Base-by-base conservation (phyloP, 192 early-diverging fungal species). In the Rhizophagus sp. region DNA sequence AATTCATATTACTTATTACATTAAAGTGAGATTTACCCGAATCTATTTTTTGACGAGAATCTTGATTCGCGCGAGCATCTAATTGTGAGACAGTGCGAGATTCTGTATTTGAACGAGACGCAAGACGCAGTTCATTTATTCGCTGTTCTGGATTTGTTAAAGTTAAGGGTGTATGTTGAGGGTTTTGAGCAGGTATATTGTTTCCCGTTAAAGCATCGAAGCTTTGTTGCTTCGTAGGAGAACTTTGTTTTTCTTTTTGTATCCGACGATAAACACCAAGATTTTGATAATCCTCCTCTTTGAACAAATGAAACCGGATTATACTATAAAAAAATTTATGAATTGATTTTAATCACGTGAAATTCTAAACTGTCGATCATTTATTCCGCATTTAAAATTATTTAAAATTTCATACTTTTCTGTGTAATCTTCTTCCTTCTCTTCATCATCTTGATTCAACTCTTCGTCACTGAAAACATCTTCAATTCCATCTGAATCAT, bases 391-490 rank as follows among this genome's bases (percentile, higher is more conserved):
- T 30, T 30, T 30, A 30, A 30, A 30, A 30, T 30, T 30, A 30
- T 30, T 30, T n/a, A 24, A 71, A 24, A 27, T 19, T 12, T 52
- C 22, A 17, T 39, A 65, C 64, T 27, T 50, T 52, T 50, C 47
- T 47, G 36, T 73, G 8, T 11, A 11, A 25, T 73, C 49, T 50
- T 73, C 67, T 8, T 73, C 24, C 3, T 70, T n/a, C n/a, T 64
- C 74, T 3, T 52, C 30, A 30, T 74, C 73, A 13, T 49, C 27
- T 36, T 47, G 24, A 8, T 77, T 19, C 63, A 77, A 30, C 11
- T 77, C 75, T 1, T 77, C 75, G 13, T 66, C 75, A 49, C 75
- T 77, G 39, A 44, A 77, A 49, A 77, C 39, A 34, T 77, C 75
- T 8, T 77, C 75, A 12, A 30, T 12, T 66, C 65, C 75, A 66